phyloP scores from a whole-genome alignment of 2,329 filamentous ascomycete genomes.

The Rhinocladiella similis region DNA sequence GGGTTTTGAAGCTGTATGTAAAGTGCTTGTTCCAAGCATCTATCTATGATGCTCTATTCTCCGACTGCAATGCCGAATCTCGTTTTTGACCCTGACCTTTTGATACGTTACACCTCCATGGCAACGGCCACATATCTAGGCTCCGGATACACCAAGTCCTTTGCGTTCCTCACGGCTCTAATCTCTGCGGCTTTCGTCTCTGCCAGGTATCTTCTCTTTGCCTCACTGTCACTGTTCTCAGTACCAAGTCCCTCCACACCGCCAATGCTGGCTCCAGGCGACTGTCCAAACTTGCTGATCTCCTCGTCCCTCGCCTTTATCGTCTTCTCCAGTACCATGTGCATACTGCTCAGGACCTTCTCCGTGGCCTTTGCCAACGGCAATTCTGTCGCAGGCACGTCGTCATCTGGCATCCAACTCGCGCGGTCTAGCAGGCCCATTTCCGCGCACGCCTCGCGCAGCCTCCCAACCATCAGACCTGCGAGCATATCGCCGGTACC shows the following conservation, averaged over 20 bases:
- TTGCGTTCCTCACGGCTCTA: conserved; percentile 73
- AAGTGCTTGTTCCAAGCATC: neutral
- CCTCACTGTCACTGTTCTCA: conserved; percentile 36
- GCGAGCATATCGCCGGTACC: conserved; percentile 99
- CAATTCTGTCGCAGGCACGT: conserved; percentile 66
- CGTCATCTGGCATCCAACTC: conserved; percentile 77
- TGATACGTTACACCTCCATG: conserved; percentile 27
- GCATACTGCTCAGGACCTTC: conserved; percentile 91
- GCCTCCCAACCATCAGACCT: conserved; percentile 80
- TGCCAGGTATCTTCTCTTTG: conserved; percentile 65
- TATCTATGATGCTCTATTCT: no score
- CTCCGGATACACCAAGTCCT: conserved; percentile 65
- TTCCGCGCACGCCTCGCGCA: conserved; percentile 70
- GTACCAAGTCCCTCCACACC: conserved; percentile 26
- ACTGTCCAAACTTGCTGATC: conserved; percentile 47
- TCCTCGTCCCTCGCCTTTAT: conserved; percentile 65
- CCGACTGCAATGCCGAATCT: no score
- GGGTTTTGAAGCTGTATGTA: neutral
- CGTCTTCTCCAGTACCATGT: conserved; percentile 72
- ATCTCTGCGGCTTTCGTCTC: conserved; percentile 86
- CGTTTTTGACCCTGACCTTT: no score
- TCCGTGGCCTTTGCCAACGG: conserved; percentile 81
- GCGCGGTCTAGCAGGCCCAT: conserved; percentile 52
- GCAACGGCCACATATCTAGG: conserved; percentile 61
- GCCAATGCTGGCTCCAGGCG: conserved; percentile 20